phyloP scores from a whole-genome alignment of 1,284 basidiomycete species.

The Ustilago esculenta region DNA sequence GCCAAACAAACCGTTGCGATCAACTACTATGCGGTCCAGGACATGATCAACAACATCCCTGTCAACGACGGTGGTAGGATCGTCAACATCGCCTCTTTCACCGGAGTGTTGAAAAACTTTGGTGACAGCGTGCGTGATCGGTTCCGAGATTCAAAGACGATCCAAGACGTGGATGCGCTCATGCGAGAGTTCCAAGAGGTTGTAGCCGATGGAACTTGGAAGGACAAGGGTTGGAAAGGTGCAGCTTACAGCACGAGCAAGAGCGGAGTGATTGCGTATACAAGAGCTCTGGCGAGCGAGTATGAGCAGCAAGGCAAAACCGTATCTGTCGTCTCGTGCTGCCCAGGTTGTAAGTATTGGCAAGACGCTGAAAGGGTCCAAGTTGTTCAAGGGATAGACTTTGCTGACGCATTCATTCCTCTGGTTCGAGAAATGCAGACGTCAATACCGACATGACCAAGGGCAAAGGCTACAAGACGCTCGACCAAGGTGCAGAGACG shows the following conservation, averaged over 20 bases:
- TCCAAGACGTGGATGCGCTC: constrained; percentile 45
- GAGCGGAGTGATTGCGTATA: constrained; percentile 55
- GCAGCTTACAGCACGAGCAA: constrained; percentile 61
- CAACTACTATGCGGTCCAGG: constrained; percentile 60
- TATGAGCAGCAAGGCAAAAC: constrained; percentile 37
- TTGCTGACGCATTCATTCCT: no score
- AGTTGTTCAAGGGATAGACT: no score
- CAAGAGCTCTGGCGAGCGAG: constrained; percentile 48
- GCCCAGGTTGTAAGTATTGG: constrained; percentile 61
- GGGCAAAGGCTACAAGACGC: constrained; percentile 54
- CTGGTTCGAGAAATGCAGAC: constrained; percentile 6
- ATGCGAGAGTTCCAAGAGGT: constrained; percentile 51
- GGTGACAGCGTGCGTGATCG: constrained; percentile 35
- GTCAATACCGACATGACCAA: constrained; percentile 63
- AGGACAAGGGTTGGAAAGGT: constrained; percentile 62
- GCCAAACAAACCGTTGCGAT: constrained; percentile 58
- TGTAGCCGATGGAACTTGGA: constrained; percentile 49
- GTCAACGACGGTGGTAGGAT: constrained; percentile 50
- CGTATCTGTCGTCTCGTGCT: constrained; percentile 55
- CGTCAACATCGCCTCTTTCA: constrained; percentile 55
- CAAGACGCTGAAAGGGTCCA: no score
- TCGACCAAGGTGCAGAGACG: constrained; percentile 63
- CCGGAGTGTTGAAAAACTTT: constrained; percentile 53
- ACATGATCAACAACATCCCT: constrained; percentile 49
- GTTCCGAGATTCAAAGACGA: constrained; percentile 37